Evolutionary conservation across 306 rosid genomes (phyloP), one percentile per base, ranked within the genome.

Genomic region (Trifolium subterraneum): DNA sequence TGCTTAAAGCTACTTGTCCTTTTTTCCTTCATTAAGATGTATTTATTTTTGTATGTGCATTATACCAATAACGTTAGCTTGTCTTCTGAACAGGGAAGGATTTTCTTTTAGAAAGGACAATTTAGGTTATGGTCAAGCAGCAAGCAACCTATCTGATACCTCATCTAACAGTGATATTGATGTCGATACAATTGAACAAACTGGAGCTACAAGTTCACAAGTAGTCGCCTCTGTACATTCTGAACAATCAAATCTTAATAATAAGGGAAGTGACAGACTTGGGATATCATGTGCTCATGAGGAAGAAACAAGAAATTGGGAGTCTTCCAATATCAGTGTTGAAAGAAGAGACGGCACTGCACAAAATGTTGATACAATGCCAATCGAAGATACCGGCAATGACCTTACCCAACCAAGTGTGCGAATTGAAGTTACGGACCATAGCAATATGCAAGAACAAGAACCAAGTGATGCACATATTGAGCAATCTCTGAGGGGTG

Each of bases 31-130:
- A 42, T 73, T 15, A 72, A 48, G 35, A n/a, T 35, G 13, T 14
- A 7, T 31, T 27, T 62, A n/a, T 59, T 76, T 77, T 31, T 68
- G 27, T 60, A 36, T 76, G 4, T 68, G 73, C 73, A 16, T 65
- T 45, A 58, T 78, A 36, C 31, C 19, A 9, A 63, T 71, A 55
- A 61, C 29, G 14, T 38, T 60, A 69, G 68, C 71, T 68, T 62
- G 65, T 77, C 83, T 78, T 71, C 78, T 83, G 77, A 72, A 67
- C 45, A 94, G 99, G 96, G 98, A 92, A 72, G 99, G 96, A 25
- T 88, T 90, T 79, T 80, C 79, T 84, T 90, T 86, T 75, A 81
- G 85, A 82, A 78, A 84, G 85, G 89, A 93, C 75, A 72, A 52
- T 74, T 72, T 86, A 82, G 86, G 75, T 76, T 75, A 83, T 73